phyloP scores from a whole-genome alignment of 2,329 filamentous ascomycete genomes.

The Phaeosphaeriaceae sp. region DNA sequence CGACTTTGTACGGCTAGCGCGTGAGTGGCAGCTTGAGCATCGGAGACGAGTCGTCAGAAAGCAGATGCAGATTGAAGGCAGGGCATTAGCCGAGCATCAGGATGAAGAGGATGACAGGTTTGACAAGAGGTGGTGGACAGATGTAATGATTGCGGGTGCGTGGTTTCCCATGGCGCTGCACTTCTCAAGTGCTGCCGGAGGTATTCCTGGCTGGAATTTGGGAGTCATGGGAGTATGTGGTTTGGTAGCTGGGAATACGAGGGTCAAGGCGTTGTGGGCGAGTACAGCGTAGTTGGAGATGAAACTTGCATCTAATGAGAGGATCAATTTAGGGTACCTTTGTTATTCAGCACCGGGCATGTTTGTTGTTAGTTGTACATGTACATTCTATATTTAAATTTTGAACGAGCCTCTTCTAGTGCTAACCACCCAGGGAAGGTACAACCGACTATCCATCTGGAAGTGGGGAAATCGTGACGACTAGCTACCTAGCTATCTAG shows the following conservation, averaged over 20 bases:
- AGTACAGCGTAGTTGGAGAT: slow-evolving; percentile 20
- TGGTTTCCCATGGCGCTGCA: slow-evolving; percentile 55
- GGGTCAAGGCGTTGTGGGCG: slow-evolving; percentile 35
- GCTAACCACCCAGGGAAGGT: slow-evolving; percentile 24
- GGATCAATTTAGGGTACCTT: no score
- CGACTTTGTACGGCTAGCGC: slow-evolving; percentile 51
- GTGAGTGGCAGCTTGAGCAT: slow-evolving; percentile 52
- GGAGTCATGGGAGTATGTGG: slow-evolving; percentile 53
- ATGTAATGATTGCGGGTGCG: slow-evolving; percentile 50
- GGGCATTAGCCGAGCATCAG: slow-evolving; percentile 38
- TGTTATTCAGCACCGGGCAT: not conserved
- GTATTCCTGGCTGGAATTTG: slow-evolving; percentile 53
- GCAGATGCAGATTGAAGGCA: slow-evolving; percentile 37
- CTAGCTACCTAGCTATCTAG: no score
- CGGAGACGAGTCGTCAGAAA: slow-evolving; percentile 37
- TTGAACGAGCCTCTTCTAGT: not conserved
- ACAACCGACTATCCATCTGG: slow-evolving; percentile 15
- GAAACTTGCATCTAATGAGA: not conserved
- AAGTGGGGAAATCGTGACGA: slow-evolving; percentile 16
- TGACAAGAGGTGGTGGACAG: slow-evolving; percentile 51
- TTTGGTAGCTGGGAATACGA: slow-evolving; percentile 47
- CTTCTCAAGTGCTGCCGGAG: slow-evolving; percentile 46
- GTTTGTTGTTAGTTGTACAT: not conserved
- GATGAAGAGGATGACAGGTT: slow-evolving; percentile 47
- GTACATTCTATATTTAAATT: not conserved